Evolutionary conservation across 2,329 filamentous ascomycete genomes (phyloP).

Genomic region (Rhinocladiella mackenziei): DNA sequence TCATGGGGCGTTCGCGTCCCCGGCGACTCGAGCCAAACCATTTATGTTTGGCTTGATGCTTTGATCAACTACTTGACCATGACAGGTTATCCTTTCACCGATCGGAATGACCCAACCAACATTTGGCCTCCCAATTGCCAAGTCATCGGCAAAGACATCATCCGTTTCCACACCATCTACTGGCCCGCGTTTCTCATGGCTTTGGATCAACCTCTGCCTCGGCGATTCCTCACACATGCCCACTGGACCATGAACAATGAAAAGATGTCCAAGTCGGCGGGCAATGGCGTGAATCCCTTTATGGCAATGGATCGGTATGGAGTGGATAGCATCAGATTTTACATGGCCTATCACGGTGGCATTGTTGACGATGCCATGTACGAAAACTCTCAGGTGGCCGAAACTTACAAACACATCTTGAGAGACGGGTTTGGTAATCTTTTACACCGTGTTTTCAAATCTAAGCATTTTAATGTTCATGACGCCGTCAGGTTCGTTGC

Average conservation of each 20-base stretch:
- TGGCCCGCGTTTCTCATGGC: constrained; percentile 97
- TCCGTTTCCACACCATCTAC: constrained; percentile 92
- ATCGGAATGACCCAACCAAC: constrained; percentile 57
- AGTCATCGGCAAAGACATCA: constrained; percentile 92
- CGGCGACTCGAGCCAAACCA: constrained; percentile 77
- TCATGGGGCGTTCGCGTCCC: constrained; percentile 89
- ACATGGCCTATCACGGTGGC: constrained; percentile 75
- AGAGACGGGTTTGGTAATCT: constrained; percentile 78
- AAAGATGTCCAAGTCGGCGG: constrained; percentile 96
- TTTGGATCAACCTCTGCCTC: constrained; percentile 71
- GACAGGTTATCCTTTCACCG: constrained; percentile 73
- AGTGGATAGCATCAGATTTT: constrained; percentile 83
- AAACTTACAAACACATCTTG: constrained; percentile 74
- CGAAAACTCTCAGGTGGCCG: constrained; percentile 70
- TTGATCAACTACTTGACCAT: constrained; percentile 90
- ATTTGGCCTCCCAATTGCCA: constrained; percentile 92
- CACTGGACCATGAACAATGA: constrained; percentile 90
- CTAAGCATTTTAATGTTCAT: constrained; percentile 65
- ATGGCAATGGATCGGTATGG: constrained; percentile 87
- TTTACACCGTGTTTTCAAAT: constrained; percentile 63
- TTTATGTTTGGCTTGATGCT: constrained; percentile 98
- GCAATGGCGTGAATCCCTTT: constrained; percentile 93
- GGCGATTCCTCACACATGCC: constrained; percentile 77
- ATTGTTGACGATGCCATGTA: constrained; percentile 78
- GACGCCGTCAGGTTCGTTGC: constrained; percentile 50